These are phyloP conservation scores for Boletus patriciae DNA, from an alignment of 768 basidiomycete genomes.

Conservation along the genomic window DNA sequence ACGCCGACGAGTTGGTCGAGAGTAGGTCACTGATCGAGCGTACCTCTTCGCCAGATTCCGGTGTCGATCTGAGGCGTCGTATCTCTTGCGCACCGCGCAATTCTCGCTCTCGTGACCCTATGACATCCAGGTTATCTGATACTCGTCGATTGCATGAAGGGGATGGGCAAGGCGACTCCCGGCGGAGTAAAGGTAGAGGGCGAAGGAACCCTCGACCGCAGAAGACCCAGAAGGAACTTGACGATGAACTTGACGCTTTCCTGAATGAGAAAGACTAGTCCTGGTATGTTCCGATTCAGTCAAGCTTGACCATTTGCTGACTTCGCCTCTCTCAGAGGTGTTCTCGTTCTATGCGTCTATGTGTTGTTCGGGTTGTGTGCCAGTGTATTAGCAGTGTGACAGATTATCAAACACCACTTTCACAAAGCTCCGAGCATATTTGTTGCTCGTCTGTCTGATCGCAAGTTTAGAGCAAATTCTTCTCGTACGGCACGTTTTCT, in stretches of 20 bases:
- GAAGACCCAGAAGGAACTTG: slow-evolving; percentile 74
- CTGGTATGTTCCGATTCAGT: slow-evolving; percentile 7
- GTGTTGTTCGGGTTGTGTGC: background rate
- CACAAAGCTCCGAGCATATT: background rate
- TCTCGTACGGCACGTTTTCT: background rate
- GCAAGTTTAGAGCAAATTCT: background rate
- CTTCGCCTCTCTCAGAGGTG: background rate
- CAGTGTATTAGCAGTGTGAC: slow-evolving; percentile 1
- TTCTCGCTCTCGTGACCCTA: background rate
- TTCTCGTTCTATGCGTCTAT: background rate
- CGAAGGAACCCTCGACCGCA: slow-evolving; percentile 44
- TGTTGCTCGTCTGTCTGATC: background rate
- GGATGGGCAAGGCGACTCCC: slow-evolving; percentile 27
- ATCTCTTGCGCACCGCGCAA: slow-evolving; percentile 40
- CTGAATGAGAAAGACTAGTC: slow-evolving; percentile 49
- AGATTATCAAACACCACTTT: slow-evolving; percentile 16
- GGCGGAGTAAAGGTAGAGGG: slow-evolving; percentile 34
- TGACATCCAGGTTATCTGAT: slow-evolving; percentile 20
- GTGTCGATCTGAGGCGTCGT: slow-evolving; percentile 44
- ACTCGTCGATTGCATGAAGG: slow-evolving; percentile 21
- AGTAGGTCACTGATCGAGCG: slow-evolving; percentile 56
- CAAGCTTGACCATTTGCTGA: slow-evolving; percentile 4
- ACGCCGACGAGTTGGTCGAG: slow-evolving; percentile 59
- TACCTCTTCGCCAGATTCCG: slow-evolving; percentile 48
- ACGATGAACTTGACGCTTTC: slow-evolving; percentile 82